Evolutionary conservation across 352 stramenopile species (phyloP).

Genomic region (Phytophthora crassamura): DNA sequence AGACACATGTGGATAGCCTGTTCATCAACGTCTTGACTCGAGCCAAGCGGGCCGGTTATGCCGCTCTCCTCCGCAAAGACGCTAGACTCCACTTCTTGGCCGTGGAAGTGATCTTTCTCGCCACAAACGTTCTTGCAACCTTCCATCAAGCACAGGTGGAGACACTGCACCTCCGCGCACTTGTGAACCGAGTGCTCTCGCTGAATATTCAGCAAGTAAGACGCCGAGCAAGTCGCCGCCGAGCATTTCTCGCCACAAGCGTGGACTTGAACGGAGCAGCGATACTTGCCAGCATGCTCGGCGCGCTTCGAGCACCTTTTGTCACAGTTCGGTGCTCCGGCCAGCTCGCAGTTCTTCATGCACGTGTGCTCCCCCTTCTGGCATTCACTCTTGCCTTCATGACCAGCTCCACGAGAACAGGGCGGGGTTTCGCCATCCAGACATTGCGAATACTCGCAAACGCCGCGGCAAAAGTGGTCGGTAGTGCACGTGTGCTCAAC

Average conservation of each 20-base stretch:
- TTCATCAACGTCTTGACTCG: background rate
- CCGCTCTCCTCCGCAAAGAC: constrained; percentile 15
- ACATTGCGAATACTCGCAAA: constrained; percentile 48
- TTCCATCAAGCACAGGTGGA: constrained; percentile 25
- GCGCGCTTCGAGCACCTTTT: constrained; percentile 43
- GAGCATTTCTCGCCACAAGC: constrained; percentile 55
- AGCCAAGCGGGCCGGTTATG: background rate
- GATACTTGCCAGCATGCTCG: constrained; percentile 42
- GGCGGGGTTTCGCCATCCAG: background rate
- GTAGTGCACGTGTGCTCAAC: constrained; percentile 46
- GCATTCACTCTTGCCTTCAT: constrained; percentile 61
- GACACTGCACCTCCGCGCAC: constrained; percentile 26
- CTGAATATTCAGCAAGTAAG: constrained; percentile 23
- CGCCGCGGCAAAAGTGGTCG: constrained; percentile 40
- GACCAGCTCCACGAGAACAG: constrained; percentile 48
- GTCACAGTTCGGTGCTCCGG: constrained; percentile 52
- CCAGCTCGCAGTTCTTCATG: constrained; percentile 35
- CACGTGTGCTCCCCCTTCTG: constrained; percentile 75
- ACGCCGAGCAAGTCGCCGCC: constrained; percentile 35
- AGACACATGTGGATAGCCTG: constrained; percentile 22
- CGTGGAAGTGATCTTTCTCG: constrained; percentile 33
- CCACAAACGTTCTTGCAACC: constrained; percentile 24
- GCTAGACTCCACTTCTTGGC: background rate
- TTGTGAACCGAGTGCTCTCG: constrained; percentile 25
- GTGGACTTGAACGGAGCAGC: constrained; percentile 62